phyloP scores from a whole-genome alignment of 495 filamentous ascomycete genomes.

The Aspergillus hancockii region DNA sequence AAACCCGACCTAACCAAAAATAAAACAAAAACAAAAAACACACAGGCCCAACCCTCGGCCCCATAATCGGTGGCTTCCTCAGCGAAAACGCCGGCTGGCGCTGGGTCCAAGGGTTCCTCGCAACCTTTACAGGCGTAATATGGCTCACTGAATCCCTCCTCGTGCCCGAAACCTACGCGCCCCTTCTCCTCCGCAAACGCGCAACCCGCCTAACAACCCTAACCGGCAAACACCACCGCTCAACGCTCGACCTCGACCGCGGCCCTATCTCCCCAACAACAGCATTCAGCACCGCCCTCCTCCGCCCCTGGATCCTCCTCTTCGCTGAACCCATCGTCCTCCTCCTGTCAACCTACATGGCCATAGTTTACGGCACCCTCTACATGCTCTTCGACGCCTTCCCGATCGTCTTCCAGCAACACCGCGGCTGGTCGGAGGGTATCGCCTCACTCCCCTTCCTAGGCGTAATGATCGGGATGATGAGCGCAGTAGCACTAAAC shows the following conservation, averaged over 20 bases:
- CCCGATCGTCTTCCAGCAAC: constrained; percentile 70
- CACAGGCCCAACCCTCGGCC: constrained; percentile 53
- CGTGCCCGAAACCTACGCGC: constrained; percentile 62
- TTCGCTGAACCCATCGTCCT: constrained; percentile 65
- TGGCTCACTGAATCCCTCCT: constrained; percentile 41
- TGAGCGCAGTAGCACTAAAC: constrained; percentile 48
- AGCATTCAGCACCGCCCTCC: constrained; percentile 46
- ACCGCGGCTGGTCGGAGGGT: constrained; percentile 52
- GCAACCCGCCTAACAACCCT: constrained; percentile 48
- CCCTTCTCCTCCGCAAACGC: constrained; percentile 55
- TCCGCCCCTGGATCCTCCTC: constrained; percentile 53
- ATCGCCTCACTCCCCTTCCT: constrained; percentile 68
- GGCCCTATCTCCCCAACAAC: constrained; percentile 32
- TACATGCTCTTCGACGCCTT: constrained; percentile 76
- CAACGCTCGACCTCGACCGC: constrained; percentile 47
- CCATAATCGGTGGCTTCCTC: constrained; percentile 57
- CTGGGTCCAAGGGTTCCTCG: constrained; percentile 56
- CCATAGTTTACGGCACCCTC: constrained; percentile 66
- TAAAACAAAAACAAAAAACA: no score
- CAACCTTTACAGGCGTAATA: constrained; percentile 22
- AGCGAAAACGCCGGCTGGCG: constrained; percentile 56
- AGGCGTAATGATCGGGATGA: constrained; percentile 75
- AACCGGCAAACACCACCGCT: constrained; percentile 54
- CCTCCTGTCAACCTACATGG: constrained; percentile 62
- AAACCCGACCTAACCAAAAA: no score